A percentile compares a stretch with the other conserved stretches of the same genome.
phyloP scores from a whole-genome alignment of 306 rosid species.

The Begonia peltatifolia region DNA sequence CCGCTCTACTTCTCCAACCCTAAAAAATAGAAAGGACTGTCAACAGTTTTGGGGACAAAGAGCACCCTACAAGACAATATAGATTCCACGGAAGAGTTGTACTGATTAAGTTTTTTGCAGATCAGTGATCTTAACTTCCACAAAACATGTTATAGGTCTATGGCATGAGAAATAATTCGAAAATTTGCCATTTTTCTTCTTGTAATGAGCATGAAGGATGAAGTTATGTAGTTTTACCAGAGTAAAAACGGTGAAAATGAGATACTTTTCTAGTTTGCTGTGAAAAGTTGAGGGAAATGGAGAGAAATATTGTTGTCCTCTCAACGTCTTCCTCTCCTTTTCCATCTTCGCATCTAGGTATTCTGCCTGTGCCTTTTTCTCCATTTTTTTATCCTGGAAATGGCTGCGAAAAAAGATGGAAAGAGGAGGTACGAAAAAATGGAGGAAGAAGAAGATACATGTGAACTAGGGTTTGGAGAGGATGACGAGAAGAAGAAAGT shows the following conservation, averaged over 20 bases:
- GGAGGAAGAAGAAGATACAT: constrained; percentile 21
- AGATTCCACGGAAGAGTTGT: neutral
- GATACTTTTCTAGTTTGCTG: neutral
- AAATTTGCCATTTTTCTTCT: neutral
- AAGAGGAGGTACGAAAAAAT: constrained; percentile 34
- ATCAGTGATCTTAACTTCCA: no score
- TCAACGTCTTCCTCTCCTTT: constrained; percentile 12
- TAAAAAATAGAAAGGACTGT: no score
- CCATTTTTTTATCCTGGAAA: constrained; percentile 2
- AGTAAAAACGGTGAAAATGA: neutral
- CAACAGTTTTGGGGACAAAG: neutral
- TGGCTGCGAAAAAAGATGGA: constrained; percentile 48
- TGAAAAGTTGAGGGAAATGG: constrained; percentile 6
- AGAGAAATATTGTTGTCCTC: constrained; percentile 43
- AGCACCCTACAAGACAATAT: neutral
- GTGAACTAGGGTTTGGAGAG: constrained; percentile 21
- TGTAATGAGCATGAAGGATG: neutral
- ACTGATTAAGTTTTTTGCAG: no score
- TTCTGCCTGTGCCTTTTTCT: constrained; percentile 10
- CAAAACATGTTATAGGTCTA: no score
- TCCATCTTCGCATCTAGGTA: constrained; percentile 8
- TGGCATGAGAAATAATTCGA: neutral
- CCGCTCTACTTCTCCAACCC: no score
- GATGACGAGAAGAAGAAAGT: constrained; percentile 36
- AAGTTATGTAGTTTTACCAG: no score